Base-by-base conservation (phyloP, 768 basidiomycete genomes). In the Pleurotus platypus region DNA sequence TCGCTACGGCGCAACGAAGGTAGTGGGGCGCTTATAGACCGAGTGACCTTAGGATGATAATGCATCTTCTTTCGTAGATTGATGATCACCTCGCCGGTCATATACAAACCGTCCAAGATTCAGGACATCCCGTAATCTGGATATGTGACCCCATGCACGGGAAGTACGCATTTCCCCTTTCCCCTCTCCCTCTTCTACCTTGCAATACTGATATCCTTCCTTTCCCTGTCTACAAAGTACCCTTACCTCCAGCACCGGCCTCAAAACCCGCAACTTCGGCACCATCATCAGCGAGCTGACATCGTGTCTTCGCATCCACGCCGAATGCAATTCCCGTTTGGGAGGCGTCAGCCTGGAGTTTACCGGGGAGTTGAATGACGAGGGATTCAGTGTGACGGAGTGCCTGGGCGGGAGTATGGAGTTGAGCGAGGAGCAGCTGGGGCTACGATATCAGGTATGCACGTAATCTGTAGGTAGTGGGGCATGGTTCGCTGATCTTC, bases 71-170 rank as follows among this genome's bases (percentile, higher is more conserved):
- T 12, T 56, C 5, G 50, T 9, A 94, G 92, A 84, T 97, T 61
- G 86, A 85, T 55, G 69, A 78, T 26, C 79, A 85, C 64, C 85
- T 98, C 6, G 79, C 93, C 0, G 78, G 70, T 0, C 96, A 98
- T 68, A 95, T 99, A 67, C 68, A 70, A 11, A 87, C 85, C 6
- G 95, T 99, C 13, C 86, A 90, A 66, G 60, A 72, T 49, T 87
- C 92, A 2, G 83, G 82, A 0, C 94, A 98, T 67, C 90, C 90
- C 1, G 94, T 97, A 2, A 83, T 87, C 7, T 98, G 95, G 94
- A 82, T 95, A 49, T 95, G 92, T 66, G 97, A 98, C 72, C 94
- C 95, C 2, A 98, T 98, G 96, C 96, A 98, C 64, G 96, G 95
- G 75, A 97, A 98, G 93, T 94, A 66, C 63, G 90, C 79, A 3